Conservation (phyloP, 23 red algal species). For the Rhodosorus marinus region DNA sequence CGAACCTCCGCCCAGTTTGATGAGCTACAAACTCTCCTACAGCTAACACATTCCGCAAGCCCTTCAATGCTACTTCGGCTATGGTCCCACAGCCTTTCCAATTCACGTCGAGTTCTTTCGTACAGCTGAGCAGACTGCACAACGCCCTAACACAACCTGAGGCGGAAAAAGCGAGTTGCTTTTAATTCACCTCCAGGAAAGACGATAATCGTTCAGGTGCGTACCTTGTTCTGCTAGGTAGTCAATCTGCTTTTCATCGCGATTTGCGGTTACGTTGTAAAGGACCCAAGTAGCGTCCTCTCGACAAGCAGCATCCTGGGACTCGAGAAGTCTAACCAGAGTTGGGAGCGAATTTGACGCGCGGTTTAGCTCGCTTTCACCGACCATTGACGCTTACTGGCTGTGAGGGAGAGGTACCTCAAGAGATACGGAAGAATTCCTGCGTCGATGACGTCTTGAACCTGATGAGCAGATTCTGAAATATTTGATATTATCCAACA, state of each 20-base stretch:
- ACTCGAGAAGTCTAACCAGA: constrained; percentile 45
- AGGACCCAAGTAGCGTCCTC: constrained; percentile 95
- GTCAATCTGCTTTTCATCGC: constrained; percentile 35
- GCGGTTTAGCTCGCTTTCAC: too few relatives aligned
- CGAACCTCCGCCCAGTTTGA: too few relatives aligned
- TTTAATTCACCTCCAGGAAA: too few relatives aligned
- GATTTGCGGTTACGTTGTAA: constrained; percentile 76
- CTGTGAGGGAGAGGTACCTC: too few relatives aligned
- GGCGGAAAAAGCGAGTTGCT: too few relatives aligned
- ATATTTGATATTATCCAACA: constrained; percentile 99
- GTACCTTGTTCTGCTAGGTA: constrained; percentile 53
- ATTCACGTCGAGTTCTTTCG: constrained; percentile 77
- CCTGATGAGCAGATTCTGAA: constrained; percentile 95
- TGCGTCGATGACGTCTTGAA: constrained; percentile 76
- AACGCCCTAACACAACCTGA: constrained; percentile 49
- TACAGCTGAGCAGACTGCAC: constrained; percentile 51
- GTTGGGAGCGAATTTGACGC: too few relatives aligned
- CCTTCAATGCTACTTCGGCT: constrained; percentile 67
- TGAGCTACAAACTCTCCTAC: constrained; percentile 30
- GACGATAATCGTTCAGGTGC: neutral
- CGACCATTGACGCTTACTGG: too few relatives aligned
- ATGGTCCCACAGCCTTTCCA: constrained; percentile 94
- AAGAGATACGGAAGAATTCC: too few relatives aligned
- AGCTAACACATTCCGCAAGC: constrained; percentile 68
- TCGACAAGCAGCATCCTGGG: constrained; percentile 51